A percentile compares a stretch with the other conserved stretches of the same genome.
phyloP scores from a whole-genome alignment of 371 early-diverging fungal species.

The Mortierella sp. region DNA sequence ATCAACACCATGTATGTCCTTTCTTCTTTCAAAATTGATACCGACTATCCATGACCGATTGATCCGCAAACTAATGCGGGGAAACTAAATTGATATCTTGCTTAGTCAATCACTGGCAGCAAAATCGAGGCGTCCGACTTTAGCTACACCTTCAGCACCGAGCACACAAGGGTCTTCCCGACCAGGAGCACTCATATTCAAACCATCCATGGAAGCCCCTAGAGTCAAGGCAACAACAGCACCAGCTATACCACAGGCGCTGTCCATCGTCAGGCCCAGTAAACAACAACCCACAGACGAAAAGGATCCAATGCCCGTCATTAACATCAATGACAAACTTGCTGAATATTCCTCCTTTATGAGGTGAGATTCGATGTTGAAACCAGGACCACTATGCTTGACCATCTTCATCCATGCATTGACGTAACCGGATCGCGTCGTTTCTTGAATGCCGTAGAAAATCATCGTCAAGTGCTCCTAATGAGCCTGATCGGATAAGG shows the following conservation, averaged over 20 bases:
- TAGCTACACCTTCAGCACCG: background rate
- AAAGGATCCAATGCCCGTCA: slow-evolving; percentile 36
- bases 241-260: slow-evolving; percentile 23
- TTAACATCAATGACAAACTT: slow-evolving; percentile 49
- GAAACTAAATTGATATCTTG: background rate
- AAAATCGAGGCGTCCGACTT: slow-evolving; percentile 10
- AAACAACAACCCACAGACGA: slow-evolving; percentile 28
- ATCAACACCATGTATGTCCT: slow-evolving; percentile 25
- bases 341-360: slow-evolving; percentile 52
- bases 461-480: slow-evolving; percentile 11
- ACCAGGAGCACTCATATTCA: slow-evolving; percentile 8
- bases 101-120: background rate
- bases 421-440: background rate
- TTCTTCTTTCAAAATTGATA: too few relatives aligned
- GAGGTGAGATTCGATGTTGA: slow-evolving; percentile 22
- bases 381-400: too few relatives aligned
- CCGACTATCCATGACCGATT: too few relatives aligned
- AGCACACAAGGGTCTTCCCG: background rate
- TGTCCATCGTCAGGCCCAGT: slow-evolving; percentile 28
- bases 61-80: too few relatives aligned
- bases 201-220: slow-evolving; percentile 41
- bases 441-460: slow-evolving; percentile 14
- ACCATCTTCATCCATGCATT: too few relatives aligned
- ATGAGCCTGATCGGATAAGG: slow-evolving; percentile 20
- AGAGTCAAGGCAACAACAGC: slow-evolving; percentile 52